Base-by-base conservation (phyloP, 2,329 filamentous ascomycete species). In the Harringtonia lauricola region DNA sequence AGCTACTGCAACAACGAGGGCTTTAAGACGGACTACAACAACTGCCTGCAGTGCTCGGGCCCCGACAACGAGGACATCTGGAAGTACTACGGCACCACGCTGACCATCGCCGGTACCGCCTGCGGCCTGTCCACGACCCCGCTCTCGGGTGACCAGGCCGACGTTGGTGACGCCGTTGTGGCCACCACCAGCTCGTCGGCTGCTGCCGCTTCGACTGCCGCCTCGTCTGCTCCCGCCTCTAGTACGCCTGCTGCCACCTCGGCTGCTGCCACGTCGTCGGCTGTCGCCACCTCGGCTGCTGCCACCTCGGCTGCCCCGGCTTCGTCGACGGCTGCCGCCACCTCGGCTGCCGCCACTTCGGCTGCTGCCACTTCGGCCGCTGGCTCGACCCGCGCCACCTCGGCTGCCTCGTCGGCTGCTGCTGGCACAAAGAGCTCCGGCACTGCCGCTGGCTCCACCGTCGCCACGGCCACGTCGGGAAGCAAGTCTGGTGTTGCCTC, bases 11-110 rank as follows among this genome's bases (percentile, higher is more conserved):
- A 52, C 5, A 58, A 63, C 48, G 46, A 57, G n/a, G 54, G 50
- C 42, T 68, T 67, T 52, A 49, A 59, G 19, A 53, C 55, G 4
- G 54, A 66, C 51, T 67, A 67, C 55, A 44, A 52, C 34, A 61
- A 59, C 47, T 68, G 64, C 49, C 56, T 67, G 26, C 54, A 60
- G 47, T 68, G 65, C 52, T 39, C 55, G n/a, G 54, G 54, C 30
- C 49, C 62, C 1, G 63, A 66, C 45, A 66, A 66, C 49, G 44
- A 55, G 29, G 55, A 65, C 47, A 65, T 66, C 51, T 67, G 65
- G 64, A 50, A 55, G 26, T 64, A 61, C 52, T 67, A 68, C 44
- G 60, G 64, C 22, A 45, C 39, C 24, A 54, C 54, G 2, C 45
- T 67, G 41, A 54, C 51, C 17, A 49, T 24, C 5, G 55, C 54